phyloP scores from a whole-genome alignment of 2,329 filamentous ascomycete genomes.

The Pseudogymnoascus sp. region DNA sequence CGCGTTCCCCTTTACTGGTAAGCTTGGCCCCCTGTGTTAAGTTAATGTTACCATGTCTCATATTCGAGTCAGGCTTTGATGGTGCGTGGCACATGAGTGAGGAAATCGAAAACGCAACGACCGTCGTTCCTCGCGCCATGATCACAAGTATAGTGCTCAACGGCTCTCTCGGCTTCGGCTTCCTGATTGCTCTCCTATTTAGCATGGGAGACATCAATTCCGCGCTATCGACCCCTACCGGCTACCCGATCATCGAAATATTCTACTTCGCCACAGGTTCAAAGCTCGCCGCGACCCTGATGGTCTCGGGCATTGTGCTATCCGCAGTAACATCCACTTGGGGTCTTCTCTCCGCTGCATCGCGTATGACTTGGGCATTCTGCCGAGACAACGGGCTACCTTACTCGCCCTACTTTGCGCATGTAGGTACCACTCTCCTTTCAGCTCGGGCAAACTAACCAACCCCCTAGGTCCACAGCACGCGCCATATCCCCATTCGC shows the following conservation, averaged over 20 bases:
- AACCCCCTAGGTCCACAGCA: constrained; percentile 17
- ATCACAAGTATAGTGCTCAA: constrained; percentile 44
- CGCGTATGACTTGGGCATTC: constrained; percentile 37
- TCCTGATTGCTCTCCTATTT: constrained; percentile 50
- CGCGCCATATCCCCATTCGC: constrained; percentile 19
- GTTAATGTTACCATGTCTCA: constrained; percentile 23
- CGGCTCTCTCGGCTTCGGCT: constrained; percentile 46
- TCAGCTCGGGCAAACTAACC: neutral
- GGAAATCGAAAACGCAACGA: constrained; percentile 41
- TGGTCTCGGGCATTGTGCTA: constrained; percentile 18
- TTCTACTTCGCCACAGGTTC: constrained; percentile 39
- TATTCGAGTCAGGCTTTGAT: constrained; percentile 14
- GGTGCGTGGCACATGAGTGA: constrained; percentile 33
- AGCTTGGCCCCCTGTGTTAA: constrained; percentile 22
- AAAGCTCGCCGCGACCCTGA: constrained; percentile 30
- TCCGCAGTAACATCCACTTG: constrained; percentile 29
- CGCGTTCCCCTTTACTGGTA: constrained; percentile 12
- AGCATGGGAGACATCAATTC: constrained; percentile 21
- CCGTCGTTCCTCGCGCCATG: constrained; percentile 44
- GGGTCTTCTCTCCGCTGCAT: constrained; percentile 32
- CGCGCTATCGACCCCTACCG: constrained; percentile 42
- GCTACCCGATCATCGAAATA: constrained; percentile 52
- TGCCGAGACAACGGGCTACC: constrained; percentile 37
- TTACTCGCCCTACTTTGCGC: constrained; percentile 19
- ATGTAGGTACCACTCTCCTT: neutral